Conservation (phyloP, 768 basidiomycete genomes). For the Tylopilus plumbeoviolaceoides region DNA sequence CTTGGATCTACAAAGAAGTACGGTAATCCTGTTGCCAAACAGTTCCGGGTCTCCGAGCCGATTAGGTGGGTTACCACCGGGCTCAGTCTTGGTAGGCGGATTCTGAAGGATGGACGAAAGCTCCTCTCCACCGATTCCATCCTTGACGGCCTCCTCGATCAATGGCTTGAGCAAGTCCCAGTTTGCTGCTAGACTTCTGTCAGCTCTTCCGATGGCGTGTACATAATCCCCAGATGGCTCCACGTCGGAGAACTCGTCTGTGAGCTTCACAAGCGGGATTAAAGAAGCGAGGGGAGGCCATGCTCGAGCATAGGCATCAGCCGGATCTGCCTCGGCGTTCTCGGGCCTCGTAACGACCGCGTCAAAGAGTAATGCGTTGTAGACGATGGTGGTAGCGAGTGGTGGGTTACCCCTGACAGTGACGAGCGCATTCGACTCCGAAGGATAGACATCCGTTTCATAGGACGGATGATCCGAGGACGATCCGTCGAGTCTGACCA, state of each 20-base stretch:
- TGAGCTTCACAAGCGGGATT: background rate
- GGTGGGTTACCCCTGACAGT: background rate
- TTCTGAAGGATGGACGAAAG: background rate
- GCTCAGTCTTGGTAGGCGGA: background rate
- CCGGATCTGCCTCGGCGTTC: too few species aligned
- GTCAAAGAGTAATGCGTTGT: background rate
- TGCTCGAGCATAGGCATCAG: background rate
- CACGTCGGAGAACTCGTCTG: conserved; percentile 1
- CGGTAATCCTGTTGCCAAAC: background rate
- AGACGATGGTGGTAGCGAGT: background rate
- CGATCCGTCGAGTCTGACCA: conserved; percentile 1
- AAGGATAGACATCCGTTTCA: conserved; percentile 1
- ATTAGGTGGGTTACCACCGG: background rate
- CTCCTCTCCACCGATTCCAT: background rate
- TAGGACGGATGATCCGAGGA: conserved; percentile 12
- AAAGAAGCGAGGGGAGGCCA: background rate
- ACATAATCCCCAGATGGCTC: background rate
- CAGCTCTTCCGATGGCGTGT: background rate
- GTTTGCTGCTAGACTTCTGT: conserved; percentile 1
- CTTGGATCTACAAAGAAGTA: conserved; percentile 7
- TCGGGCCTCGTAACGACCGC: conserved; percentile 1
- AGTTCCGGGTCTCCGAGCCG: background rate
- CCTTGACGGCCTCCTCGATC: background rate
- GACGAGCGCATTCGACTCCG: background rate
- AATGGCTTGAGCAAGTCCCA: background rate